Percentiles rank a stretch among this genome's conserved stretches.
Conservation (phyloP, 352 stramenopile genomes). For the Phytophthora agathidicida region DNA sequence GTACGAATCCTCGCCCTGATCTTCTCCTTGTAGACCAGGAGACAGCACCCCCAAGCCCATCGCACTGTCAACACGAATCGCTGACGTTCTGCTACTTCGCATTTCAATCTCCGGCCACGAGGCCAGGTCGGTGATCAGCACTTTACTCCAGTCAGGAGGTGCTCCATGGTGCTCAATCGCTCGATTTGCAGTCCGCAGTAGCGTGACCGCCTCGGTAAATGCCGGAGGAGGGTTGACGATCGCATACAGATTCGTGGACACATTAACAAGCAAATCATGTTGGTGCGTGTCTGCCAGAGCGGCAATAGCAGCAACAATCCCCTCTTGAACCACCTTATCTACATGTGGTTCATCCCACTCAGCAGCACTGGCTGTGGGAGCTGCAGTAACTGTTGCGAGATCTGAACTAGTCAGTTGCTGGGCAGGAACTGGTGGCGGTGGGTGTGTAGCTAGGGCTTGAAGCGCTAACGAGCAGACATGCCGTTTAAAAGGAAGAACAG, state of each 20-base stretch:
- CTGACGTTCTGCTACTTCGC: conserved; percentile 13
- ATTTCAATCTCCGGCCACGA: conserved; percentile 57
- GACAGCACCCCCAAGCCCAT: conserved; percentile 19
- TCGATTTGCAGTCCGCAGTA: conserved; percentile 35
- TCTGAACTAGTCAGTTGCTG: conserved; percentile 27
- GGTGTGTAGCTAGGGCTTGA: conserved; percentile 59
- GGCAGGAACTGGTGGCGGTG: conserved; percentile 17
- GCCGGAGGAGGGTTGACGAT: conserved; percentile 10
- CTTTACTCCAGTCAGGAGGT: conserved; percentile 61
- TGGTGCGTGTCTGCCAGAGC: conserved; percentile 67
- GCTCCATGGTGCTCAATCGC: conserved; percentile 55
- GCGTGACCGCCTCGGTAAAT: conserved; percentile 16
- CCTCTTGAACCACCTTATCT: conserved; percentile 71
- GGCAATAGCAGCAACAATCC: conserved; percentile 68
- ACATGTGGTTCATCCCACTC: conserved; percentile 52
- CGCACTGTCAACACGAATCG: conserved; percentile 24
- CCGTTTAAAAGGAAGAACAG: conserved; percentile 53
- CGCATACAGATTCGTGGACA: conserved; percentile 29
- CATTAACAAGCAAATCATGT: conserved; percentile 52
- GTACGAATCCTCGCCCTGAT: conserved; percentile 41
- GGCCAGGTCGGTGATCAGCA: conserved; percentile 53
- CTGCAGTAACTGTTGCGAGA: conserved; percentile 9
- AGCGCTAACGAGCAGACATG: conserved; percentile 72
- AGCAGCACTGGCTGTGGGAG: conserved; percentile 5
- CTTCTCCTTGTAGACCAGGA: conserved; percentile 17